Evolutionary conservation across 2,329 filamentous ascomycete genomes (phyloP).

Genomic region (Cladosporium sp.): DNA sequence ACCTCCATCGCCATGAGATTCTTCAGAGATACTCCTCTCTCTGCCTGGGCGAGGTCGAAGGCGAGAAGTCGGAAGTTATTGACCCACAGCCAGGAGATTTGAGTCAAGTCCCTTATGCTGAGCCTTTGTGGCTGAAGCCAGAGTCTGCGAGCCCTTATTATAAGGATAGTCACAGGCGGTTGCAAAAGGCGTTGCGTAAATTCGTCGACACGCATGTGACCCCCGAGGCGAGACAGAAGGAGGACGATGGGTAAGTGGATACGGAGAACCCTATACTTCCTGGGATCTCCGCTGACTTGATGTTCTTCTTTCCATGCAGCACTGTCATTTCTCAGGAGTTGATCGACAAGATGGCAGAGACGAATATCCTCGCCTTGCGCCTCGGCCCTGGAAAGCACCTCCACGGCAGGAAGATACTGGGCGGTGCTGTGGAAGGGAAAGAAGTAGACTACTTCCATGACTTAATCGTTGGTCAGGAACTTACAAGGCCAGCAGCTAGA

Average conservation of each 20-base stretch:
- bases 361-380: conserved; percentile 77
- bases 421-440: conserved; percentile 71
- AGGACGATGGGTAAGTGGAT: conserved; percentile 60
- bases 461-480: conserved; percentile 73
- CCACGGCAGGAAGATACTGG: conserved; percentile 68
- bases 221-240: conserved; percentile 75
- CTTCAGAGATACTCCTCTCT: conserved; percentile 75
- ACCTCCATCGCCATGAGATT: conserved; percentile 89
- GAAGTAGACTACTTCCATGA: conserved; percentile 90
- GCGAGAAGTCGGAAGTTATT: conserved; percentile 74
- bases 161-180: conserved; percentile 68
- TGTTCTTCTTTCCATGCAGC: background rate
- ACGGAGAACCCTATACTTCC: background rate
- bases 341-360: conserved; percentile 76
- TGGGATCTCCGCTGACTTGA: background rate
- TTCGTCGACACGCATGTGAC: conserved; percentile 73
- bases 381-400: conserved; percentile 81
- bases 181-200: conserved; percentile 70
- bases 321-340: conserved; percentile 69
- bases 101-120: conserved; percentile 77
- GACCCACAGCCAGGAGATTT: conserved; percentile 70
- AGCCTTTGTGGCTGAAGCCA: conserved; percentile 79
- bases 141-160: conserved; percentile 80
- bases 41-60: conserved; percentile 72
- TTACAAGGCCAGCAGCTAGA: conserved; percentile 70